Base-by-base conservation (phyloP, 75 land plant species). In the Chamaecyparis obtusa region DNA sequence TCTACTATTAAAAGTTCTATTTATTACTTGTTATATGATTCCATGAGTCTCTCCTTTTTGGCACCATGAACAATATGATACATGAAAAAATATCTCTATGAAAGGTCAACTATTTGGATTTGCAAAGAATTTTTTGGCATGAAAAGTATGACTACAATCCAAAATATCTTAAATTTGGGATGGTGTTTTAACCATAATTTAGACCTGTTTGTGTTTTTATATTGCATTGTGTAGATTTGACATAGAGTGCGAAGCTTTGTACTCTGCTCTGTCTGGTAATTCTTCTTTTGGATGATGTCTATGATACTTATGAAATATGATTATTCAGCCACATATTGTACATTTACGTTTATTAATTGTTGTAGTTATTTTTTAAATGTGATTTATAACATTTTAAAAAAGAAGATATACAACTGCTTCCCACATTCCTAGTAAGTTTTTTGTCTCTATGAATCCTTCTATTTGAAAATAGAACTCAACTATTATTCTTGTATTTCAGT, bases 331-430 rank as follows among this genome's bases (percentile, higher is more conserved):
- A 9, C 43, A 77, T 43, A 9, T 44, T 9, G 19, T 43, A 9
- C 83, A 43, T 43, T 43, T 21, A 43, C 46, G n/a, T 41, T 41
- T 33, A 69, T 11, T 39, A 71, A 72, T 85, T 88, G 36, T 83
- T 89, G 82, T 94, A 96, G 99, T 98, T 98, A 98, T 86, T 94
- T 98, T 79, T 83, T 98, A 87, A 98, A 98, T 86, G 98, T 98
- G 87, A 98, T 98, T 37, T 98, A 96, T 95, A 98, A 98, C 93
- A 98, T 98, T 21, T 80, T 98, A 86, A 98, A 98, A 96, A 98
- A 98, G 96, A 98, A 95, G 92, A 93, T 98, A 37, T 98, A 98
- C 93, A 98, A 98, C 87, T 98, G 96, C 86, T 98, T 98, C 86
- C 99, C 99, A 10, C 96, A 93, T 76, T 98, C 99, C 41, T 98